Evolutionary conservation across 2,329 filamentous ascomycete genomes (phyloP), one percentile per base, ranked within the genome.

Genomic region (Arthroderma sp.): DNA sequence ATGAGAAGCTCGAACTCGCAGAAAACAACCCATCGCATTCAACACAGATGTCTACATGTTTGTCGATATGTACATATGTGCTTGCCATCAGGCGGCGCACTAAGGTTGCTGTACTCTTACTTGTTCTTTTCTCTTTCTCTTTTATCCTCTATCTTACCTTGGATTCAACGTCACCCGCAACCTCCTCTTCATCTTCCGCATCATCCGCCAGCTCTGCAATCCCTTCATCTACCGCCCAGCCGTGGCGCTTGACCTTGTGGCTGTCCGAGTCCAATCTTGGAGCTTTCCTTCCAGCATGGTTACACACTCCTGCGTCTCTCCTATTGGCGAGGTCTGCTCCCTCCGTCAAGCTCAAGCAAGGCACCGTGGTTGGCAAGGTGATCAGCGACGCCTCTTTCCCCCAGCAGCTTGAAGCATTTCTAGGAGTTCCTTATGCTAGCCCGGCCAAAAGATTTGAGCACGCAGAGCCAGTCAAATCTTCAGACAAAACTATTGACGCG

Each of bases 401-500:
- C 51, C 47, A 54, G n/a, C 44, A 54, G 1, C 46, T 63, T 4
- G 60, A 65, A 29, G 58, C 58, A 4, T 75, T 75, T 50, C 56
- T 69, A 0, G 69, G 70, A 1, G 64, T 75, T 7, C 71, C 69
- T 0, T 74, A 73, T 48, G 70, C 68, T 0, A 53, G 67, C 2
- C 65, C 69, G 3, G 61, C 71, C n/a, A 58, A 59, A 15, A 64
- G 72, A 9, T 75, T 74, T 48, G 61, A 58, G 4, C 64, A 58
- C 3, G 56, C 69, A 1, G 56, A 56, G 28, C 54, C 55, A 29
- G 53, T 64, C 5, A 52, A 55, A 8, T 42, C 44, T 9, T 54
- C 51, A 5, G 48, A 50, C 29, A 43, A 54, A 15, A 51, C 50
- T 4, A 61, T 68, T 39, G 58, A 68, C 51, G 65, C 61, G 1